Evolutionary conservation across 163 green algal genomes (phyloP).

Genomic region (Chlamydomonas reinhardtii): DNA sequence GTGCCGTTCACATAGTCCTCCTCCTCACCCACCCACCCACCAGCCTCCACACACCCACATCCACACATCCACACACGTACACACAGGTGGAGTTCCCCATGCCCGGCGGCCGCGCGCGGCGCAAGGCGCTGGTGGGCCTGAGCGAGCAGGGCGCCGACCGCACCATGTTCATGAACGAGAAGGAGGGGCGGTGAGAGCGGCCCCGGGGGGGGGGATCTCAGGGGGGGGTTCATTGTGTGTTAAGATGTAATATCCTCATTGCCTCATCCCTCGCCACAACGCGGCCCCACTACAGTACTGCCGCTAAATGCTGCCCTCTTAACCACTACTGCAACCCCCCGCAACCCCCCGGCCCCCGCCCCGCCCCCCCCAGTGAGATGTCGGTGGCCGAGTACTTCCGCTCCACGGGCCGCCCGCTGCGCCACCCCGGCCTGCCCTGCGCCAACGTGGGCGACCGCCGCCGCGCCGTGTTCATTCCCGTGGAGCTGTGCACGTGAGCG

Average conservation of each 20-base stretch:
- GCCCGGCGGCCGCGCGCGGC: conserved; percentile 22
- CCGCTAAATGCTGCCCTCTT: too few species aligned
- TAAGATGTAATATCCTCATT: too few species aligned
- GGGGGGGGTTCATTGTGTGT: too few species aligned
- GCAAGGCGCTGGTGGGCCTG: conserved; percentile 42
- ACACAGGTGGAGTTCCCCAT: conserved; percentile 35
- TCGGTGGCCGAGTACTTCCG: conserved; percentile 66
- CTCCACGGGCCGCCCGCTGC: conserved; percentile 43
- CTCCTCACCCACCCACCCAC: not conserved
- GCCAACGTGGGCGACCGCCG: conserved; percentile 49
- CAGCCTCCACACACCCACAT: too few species aligned
- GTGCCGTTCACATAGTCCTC: not conserved
- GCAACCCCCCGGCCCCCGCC: too few species aligned
- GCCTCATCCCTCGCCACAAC: too few species aligned
- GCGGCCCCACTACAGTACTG: too few species aligned
- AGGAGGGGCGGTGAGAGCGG: conserved; percentile 34
- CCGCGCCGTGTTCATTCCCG: conserved; percentile 38
- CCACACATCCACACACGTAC: not conserved
- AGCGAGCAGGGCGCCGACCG: conserved; percentile 5
- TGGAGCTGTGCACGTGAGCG: conserved; percentile 47
- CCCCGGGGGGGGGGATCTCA: not conserved
- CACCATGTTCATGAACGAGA: conserved; percentile 63
- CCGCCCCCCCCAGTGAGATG: conserved; percentile 45
- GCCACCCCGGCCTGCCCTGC: conserved; percentile 51
- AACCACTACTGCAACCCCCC: not conserved